phyloP scores from a whole-genome alignment of 176 grass and related monocot species.

The Oryza nivara region DNA sequence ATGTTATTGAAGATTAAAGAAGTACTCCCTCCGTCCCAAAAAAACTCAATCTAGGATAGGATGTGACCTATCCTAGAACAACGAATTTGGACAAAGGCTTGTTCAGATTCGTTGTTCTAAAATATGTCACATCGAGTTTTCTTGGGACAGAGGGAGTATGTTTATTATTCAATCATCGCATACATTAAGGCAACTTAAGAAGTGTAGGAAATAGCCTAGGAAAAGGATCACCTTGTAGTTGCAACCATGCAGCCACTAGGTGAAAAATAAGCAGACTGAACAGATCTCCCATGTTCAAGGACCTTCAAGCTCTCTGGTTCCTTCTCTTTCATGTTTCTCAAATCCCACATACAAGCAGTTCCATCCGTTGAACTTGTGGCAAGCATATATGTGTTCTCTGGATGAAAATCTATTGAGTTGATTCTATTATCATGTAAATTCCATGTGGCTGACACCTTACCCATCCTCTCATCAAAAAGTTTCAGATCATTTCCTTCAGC shows the following conservation, averaged over 20 bases:
- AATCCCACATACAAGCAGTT: conserved; percentile 71
- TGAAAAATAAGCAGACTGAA: conserved; percentile 92
- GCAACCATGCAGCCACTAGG: conserved; percentile 68
- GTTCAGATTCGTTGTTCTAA: too few species aligned
- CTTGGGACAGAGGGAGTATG: not conserved
- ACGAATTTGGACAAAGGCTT: too few species aligned
- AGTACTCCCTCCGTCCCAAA: too few species aligned
- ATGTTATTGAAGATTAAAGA: not conserved
- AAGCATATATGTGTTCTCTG: conserved; percentile 56
- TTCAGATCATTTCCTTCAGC: conserved; percentile 61
- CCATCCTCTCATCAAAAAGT: conserved; percentile 63
- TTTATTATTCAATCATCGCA: conserved; percentile 13
- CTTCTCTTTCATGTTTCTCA: conserved; percentile 64
- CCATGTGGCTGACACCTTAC: conserved; percentile 61
- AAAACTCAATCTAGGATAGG: too few species aligned
- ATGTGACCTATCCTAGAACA: too few species aligned
- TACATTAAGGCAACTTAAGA: not conserved
- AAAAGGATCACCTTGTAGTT: conserved; percentile 72
- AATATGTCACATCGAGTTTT: too few species aligned
- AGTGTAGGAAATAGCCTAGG: not conserved
- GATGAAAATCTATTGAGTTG: conserved; percentile 82
- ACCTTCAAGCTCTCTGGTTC: conserved; percentile 48
- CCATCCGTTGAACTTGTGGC: conserved; percentile 77
- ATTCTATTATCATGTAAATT: conserved; percentile 58
- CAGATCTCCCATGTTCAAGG: conserved; percentile 46